Evolutionary conservation across 352 stramenopile genomes (phyloP).

Genomic region (Phytophthora podocarpi): DNA sequence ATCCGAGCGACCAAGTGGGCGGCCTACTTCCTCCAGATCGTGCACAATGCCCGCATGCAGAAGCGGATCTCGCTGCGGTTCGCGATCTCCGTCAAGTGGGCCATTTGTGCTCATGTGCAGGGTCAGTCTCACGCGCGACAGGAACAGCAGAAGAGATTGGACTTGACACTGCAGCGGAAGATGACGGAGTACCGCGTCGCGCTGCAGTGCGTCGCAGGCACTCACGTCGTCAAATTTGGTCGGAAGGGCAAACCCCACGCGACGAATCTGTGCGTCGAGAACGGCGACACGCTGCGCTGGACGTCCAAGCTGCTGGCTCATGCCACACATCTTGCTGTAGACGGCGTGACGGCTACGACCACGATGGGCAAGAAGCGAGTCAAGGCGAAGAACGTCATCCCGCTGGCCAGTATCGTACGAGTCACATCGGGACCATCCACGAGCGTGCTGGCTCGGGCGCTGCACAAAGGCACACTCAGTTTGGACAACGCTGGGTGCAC

Average conservation of each 20-base stretch:
- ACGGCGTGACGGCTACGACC: conserved; percentile 37
- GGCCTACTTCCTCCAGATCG: conserved; percentile 72
- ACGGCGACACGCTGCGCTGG: conserved; percentile 80
- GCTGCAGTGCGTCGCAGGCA: conserved; percentile 77
- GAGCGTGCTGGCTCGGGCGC: conserved; percentile 64
- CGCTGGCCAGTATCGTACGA: conserved; percentile 59
- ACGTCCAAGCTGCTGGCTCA: conserved; percentile 71
- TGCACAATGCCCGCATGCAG: conserved; percentile 39
- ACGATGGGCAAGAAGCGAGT: conserved; percentile 53
- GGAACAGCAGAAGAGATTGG: conserved; percentile 47
- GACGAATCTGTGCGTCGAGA: conserved; percentile 78
- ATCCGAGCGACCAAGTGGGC: conserved; percentile 83
- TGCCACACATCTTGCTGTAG: conserved; percentile 36
- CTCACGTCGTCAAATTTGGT: conserved; percentile 77
- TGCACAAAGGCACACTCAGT: conserved; percentile 71
- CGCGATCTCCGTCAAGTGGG: conserved; percentile 66
- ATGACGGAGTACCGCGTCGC: conserved; percentile 88
- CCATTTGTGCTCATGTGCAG: conserved; percentile 61
- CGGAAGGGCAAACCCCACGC: conserved; percentile 80
- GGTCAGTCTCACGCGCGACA: conserved; percentile 49
- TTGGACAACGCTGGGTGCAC: conserved; percentile 72
- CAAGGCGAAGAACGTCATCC: conserved; percentile 65
- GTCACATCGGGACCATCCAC: conserved; percentile 63
- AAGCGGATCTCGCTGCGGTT: conserved; percentile 36
- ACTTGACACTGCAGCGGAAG: conserved; percentile 70